Base-by-base conservation (phyloP, 1,284 basidiomycete species). In the Naganishia sp. region DNA sequence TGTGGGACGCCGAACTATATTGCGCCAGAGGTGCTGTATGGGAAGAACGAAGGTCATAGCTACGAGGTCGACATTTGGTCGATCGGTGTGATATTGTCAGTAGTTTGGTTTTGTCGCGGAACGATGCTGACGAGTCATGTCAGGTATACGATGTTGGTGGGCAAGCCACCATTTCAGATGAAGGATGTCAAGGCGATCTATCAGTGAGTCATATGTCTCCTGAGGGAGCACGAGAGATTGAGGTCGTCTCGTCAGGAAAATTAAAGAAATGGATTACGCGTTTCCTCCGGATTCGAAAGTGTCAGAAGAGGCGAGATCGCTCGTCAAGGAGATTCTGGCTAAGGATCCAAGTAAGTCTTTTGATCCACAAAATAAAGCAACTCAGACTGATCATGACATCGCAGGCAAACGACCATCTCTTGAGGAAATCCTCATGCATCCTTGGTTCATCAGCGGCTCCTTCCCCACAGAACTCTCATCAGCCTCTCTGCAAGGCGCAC, bases 1-100 rank as follows among this genome's bases (percentile, higher is more conserved):
- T 98, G 95, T 74, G 96, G 95, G 6, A 99, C 95, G 1, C 96
- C 95, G 1, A 98, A 99, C 78, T 98, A 99, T 78, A 98, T 99
- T 72, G 96, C 96, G 0, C 96, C 95, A 0, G 95, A 99, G 77
- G 94, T 99, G 42, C 82, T 99, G 68, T 98, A 97, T 78, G 94
- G 97, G 77, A 92, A 90, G 50, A 91, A 88, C 31, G 94, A 94
- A 72, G 94, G 95, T 0, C 95, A 99, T 80, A 94, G 91, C 76
- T 99, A 97, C 75, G 95, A 98, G 80, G 95, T 98, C 43, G 95
- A 99, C 76, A 90, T 94, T 10, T 99, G 95, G 96, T 93, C 90
- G 6, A 90, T 96, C 60, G 96, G 95, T 13, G 95, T 99, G 60
- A 98, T 99, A 69, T 81, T 97, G 72, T 84, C 67, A 72, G 82